Evolutionary conservation across 1,284 basidiomycete genomes (phyloP), one percentile per base, ranked within the genome.

Genomic region (Tremellales sp.): DNA sequence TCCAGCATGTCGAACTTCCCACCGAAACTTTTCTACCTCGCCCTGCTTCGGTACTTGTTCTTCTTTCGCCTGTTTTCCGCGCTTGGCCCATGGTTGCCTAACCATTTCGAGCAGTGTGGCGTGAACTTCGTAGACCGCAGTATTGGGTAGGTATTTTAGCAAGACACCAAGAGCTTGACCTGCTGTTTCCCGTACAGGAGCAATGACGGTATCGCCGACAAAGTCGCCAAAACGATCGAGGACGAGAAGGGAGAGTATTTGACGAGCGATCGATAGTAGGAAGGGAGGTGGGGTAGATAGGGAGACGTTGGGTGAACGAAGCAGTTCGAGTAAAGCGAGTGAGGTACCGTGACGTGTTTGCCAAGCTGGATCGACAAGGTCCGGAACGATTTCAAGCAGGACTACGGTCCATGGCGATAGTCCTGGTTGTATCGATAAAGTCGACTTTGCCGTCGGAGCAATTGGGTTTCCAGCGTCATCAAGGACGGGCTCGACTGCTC

Each of bases 221-320:
- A 96, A 99, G 75, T 99, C 96, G 7, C 93, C 92, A 61, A 99
- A 97, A 13, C 96, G 83, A 73, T 99, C 96, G 17, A 97, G 79
- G n/a, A 92, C 86, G 58, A 98, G 87, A 11, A 98, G 84, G 58
- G 85, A 88, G 2, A 98, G 81, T 44, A 97, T 82, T 59, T 87
- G 86, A 10, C 89, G 84, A 2, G 91, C 86, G 15, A 97, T 76
- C 76, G 45, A 78, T 66, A 29, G 78, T 75, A 75, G 54, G 60
- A 66, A 52, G 8, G 41, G 65, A 73, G 40, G 56, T 83, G 86
- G 82, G 27, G 89, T 87, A 41, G 80, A 84, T 57, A 81, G 79
- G 11, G 92, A 94, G 63, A 96, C 90, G 11, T 13, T 39, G 11
- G 36, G 19, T 1, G 82, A 74, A 67, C 91, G 92, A 49, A 98